Base-by-base conservation (phyloP, 2,329 filamentous ascomycete species). In the Pezicula rhizophila region DNA sequence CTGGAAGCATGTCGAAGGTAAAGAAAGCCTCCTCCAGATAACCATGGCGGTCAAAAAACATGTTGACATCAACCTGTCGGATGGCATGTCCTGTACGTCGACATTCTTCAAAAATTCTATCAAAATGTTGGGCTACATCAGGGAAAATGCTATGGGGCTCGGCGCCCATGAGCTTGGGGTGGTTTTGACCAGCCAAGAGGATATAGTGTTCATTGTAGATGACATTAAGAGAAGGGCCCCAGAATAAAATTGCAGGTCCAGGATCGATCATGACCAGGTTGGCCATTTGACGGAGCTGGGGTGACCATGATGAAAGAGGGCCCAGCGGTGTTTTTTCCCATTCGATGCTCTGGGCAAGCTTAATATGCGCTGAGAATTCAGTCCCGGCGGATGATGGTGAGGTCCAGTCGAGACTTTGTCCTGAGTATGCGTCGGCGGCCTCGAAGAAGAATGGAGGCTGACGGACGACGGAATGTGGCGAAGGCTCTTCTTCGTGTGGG, bases 161-260 rank as follows among this genome's bases (percentile, higher is more conserved):
- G 2, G 40, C 23, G 4, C 40, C 40, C 40, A 42, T 25, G 25
- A 42, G 40, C n/a, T 12, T 12, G 4, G 40, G 40, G 15, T 42
- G 40, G 15, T 42, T 42, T 20, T 42, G 40, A 10, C 40, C 40
- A 11, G 40, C 40, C 12, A 42, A 15, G 40, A 42, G 40, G 40
- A 42, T 42, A 10, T 42, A 42, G 6, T 42, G 40, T n/a, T 42
- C 40, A 26, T 42, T 42, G 20, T 42, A 42, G n/a, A 42, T 42
- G 14, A 42, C 40, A 15, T 20, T 42, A 12, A 25, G 25, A 15
- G n/a, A 15, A 28, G 18, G 20, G 15, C 40, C 40, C 40, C 40
- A 42, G 40, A 42, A 42, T 15, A 42, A 20, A 31, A 42, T 42
- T 7, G 18, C 23, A 5, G 40, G 40, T 17, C 40, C 40, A 5